phyloP scores from a whole-genome alignment of 257 asterid species.

The Solanum etuberosum region DNA sequence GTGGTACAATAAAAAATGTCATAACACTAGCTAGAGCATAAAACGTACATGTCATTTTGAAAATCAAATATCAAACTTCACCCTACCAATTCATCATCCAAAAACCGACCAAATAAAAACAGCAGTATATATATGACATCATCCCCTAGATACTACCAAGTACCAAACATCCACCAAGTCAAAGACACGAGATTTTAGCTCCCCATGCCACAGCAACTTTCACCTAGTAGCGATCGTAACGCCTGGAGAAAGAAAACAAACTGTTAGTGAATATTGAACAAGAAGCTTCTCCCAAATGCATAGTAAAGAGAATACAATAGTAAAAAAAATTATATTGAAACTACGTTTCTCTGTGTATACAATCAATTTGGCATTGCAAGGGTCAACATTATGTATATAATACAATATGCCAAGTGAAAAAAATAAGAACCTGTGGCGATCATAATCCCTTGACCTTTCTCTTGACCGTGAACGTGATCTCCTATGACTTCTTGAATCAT shows the following conservation, averaged over 20 bases:
- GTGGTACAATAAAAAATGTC: neutral
- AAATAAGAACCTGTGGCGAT: constrained; percentile 62
- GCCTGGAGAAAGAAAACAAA: constrained; percentile 23
- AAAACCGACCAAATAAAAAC: neutral
- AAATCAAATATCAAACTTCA: neutral
- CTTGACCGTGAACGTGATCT: constrained; percentile 83
- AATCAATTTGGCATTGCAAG: neutral
- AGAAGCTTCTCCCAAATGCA: neutral
- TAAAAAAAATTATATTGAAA: neutral
- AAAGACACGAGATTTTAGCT: neutral
- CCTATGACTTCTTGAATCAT: constrained; percentile 69
- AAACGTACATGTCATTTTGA: neutral
- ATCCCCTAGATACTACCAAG: neutral
- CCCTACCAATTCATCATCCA: neutral
- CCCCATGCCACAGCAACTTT: neutral
- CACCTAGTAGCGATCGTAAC: constrained; percentile 44
- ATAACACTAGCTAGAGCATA: neutral
- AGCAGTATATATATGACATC: neutral
- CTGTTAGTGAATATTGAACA: neutral
- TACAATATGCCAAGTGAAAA: neutral
- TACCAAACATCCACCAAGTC: constrained; percentile 1
- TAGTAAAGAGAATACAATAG: neutral
- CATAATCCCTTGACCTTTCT: constrained; percentile 84
- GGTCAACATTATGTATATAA: neutral
- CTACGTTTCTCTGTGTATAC: neutral